Percentiles rank a stretch among this genome's conserved stretches.
phyloP scores from a whole-genome alignment of 2,329 filamentous ascomycete species.

The Fusarium drepaniforme region DNA sequence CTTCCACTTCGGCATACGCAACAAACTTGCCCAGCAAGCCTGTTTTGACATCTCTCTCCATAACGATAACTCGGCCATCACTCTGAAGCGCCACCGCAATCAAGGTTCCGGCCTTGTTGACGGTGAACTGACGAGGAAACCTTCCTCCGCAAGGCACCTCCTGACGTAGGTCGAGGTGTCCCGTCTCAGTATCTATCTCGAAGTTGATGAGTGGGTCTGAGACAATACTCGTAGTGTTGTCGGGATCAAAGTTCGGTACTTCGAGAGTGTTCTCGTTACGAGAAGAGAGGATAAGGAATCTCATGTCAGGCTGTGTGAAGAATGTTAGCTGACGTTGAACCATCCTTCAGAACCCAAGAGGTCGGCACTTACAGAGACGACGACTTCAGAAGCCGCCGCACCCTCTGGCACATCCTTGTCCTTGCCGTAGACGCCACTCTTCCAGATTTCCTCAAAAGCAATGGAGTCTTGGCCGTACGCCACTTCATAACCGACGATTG shows the following conservation, averaged over 20 bases:
- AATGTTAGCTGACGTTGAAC: neutral
- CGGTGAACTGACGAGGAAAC: constrained; percentile 75
- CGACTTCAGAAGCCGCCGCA: constrained; percentile 67
- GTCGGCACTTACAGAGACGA: constrained; percentile 64
- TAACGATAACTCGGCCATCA: constrained; percentile 70
- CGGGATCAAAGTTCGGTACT: constrained; percentile 58
- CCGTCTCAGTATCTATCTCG: constrained; percentile 65
- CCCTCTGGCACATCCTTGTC: constrained; percentile 54
- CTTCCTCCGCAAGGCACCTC: constrained; percentile 73
- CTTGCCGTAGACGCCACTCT: constrained; percentile 61
- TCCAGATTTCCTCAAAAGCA: constrained; percentile 60
- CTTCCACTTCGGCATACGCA: constrained; percentile 56
- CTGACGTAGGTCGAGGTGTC: constrained; percentile 66
- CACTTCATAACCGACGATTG: constrained; percentile 68
- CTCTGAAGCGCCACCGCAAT: constrained; percentile 76
- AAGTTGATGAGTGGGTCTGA: constrained; percentile 77
- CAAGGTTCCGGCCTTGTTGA: constrained; percentile 73
- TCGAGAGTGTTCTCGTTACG: constrained; percentile 70
- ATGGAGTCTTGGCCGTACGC: constrained; percentile 60
- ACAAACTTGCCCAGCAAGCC: constrained; percentile 67
- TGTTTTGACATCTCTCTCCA: constrained; percentile 68
- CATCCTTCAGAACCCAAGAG: neutral
- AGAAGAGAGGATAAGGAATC: constrained; percentile 76
- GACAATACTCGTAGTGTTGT: constrained; percentile 57
- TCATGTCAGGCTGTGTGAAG: constrained; percentile 63